These are phyloP conservation scores for Epithemia pelagica DNA, from an alignment of 108 stramenopile species.

Conservation along the genomic window DNA sequence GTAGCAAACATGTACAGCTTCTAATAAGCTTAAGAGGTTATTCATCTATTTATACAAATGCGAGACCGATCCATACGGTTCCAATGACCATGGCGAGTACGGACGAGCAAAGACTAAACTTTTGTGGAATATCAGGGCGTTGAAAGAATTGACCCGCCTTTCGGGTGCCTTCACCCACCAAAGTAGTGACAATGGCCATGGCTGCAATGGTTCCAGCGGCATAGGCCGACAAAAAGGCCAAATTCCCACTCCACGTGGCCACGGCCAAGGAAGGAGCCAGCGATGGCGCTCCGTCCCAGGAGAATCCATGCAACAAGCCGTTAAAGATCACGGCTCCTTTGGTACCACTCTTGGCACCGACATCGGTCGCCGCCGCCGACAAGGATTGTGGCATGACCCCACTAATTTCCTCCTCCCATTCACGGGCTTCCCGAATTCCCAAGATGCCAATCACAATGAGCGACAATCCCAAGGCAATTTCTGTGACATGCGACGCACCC, in stretches of 20 bases:
- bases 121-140: slow-evolving; percentile 83
- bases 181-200: slow-evolving; percentile 76
- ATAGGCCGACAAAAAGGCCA: slow-evolving; percentile 88
- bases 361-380: slow-evolving; percentile 34
- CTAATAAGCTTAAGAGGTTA: too few relatives aligned
- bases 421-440: slow-evolving; percentile 86
- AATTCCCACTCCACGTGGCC: slow-evolving; percentile 76
- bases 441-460: slow-evolving; percentile 87
- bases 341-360: slow-evolving; percentile 14
- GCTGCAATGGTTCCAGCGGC: slow-evolving; percentile 88
- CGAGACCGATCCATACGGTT: slow-evolving; percentile 74
- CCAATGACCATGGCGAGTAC: slow-evolving; percentile 78
- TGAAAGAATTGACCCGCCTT: slow-evolving; percentile 67
- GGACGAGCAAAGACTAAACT: slow-evolving; percentile 66
- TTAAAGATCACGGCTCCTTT: slow-evolving; percentile 91
- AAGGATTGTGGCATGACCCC: slow-evolving; percentile 22
- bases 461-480: slow-evolving; percentile 84
- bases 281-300: slow-evolving; percentile 94
- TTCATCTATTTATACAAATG: slow-evolving; percentile 30
- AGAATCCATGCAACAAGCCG: slow-evolving; percentile 92
- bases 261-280: slow-evolving; percentile 91
- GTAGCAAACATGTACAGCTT: too few relatives aligned
- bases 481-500: slow-evolving; percentile 48
- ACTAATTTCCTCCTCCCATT: slow-evolving; percentile 38
- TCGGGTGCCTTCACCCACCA: slow-evolving; percentile 84